Evolutionary conservation across 148 eudicot species (phyloP).

Genomic region (Rhododendron molle): DNA sequence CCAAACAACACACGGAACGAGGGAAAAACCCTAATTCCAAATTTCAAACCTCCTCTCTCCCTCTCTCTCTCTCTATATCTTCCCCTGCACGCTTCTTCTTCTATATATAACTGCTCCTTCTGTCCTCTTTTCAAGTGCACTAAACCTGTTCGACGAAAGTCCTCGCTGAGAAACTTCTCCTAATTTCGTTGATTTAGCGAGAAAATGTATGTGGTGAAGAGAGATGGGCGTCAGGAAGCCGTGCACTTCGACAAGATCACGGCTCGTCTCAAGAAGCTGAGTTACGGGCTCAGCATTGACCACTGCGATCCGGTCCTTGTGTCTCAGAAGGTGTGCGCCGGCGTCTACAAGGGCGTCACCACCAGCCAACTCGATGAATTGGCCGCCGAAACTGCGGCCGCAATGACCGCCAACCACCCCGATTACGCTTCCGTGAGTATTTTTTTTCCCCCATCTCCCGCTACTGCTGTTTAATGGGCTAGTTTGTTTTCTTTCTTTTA

Average conservation of each 20-base stretch:
- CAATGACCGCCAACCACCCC: constrained; percentile 78
- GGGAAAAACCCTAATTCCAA: constrained; percentile 25
- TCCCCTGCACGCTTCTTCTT: background rate
- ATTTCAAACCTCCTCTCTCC: constrained; percentile 4
- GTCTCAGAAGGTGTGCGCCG: constrained; percentile 84
- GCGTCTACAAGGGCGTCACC: constrained; percentile 83
- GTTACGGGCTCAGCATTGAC: constrained; percentile 76
- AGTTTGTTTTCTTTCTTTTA: background rate
- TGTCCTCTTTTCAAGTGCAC: background rate
- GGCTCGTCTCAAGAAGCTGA: constrained; percentile 77
- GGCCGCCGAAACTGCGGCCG: constrained; percentile 92
- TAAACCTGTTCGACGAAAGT: constrained; percentile 32
- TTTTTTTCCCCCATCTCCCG: background rate
- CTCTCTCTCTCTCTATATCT: background rate
- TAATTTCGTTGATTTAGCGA: background rate
- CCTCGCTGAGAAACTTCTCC: constrained; percentile 9
- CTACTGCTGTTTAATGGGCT: background rate
- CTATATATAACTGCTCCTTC: background rate
- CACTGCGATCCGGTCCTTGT: constrained; percentile 84
- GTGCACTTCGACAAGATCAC: constrained; percentile 88
- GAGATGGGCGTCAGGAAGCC: constrained; percentile 79
- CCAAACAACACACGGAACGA: background rate
- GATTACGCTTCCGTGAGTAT: constrained; percentile 73
- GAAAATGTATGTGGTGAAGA: constrained; percentile 78
- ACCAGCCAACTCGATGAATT: constrained; percentile 87